These are phyloP conservation scores for Diaporthe caulivora DNA, from an alignment of 2,329 filamentous ascomycete genomes.

Conservation along the genomic window DNA sequence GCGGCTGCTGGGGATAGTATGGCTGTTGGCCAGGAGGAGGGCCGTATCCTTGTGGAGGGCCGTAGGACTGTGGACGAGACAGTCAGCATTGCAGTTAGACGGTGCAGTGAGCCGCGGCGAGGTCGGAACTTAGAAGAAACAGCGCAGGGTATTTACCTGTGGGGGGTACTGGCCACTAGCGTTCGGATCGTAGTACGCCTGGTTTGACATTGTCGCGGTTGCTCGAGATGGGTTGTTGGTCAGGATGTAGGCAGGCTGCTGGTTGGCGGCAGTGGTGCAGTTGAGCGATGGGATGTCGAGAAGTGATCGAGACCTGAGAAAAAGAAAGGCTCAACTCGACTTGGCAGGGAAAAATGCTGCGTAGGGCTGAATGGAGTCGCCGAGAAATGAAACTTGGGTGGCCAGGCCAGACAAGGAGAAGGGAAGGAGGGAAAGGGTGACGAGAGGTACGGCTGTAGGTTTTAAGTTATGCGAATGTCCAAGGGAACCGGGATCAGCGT, in stretches of 20 bases:
- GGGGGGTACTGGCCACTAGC: slow-evolving; percentile 60
- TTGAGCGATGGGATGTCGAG: slow-evolving; percentile 35
- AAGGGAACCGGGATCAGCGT: slow-evolving; percentile 22
- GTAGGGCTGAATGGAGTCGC: slow-evolving; percentile 26
- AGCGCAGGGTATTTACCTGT: slow-evolving; percentile 48
- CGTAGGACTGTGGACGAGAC: slow-evolving; percentile 50
- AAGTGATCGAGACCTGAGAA: not conserved
- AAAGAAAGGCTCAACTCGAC: slow-evolving; percentile 14
- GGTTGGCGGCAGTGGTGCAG: not conserved
- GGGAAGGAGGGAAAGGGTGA: slow-evolving; percentile 17
- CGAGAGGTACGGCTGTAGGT: slow-evolving; percentile 25
- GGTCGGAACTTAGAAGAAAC: slow-evolving; percentile 21
- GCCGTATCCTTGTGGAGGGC: slow-evolving; percentile 49
- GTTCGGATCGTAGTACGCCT: slow-evolving; percentile 42
- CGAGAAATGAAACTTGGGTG: slow-evolving; percentile 31
- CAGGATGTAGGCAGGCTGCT: not conserved
- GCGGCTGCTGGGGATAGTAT: slow-evolving; percentile 56
- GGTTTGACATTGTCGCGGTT: slow-evolving; percentile 49
- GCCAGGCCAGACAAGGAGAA: slow-evolving; percentile 27
- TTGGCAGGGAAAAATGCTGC: slow-evolving; percentile 20
- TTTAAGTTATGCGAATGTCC: slow-evolving; percentile 32
- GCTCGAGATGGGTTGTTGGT: not conserved
- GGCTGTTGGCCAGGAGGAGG: slow-evolving; percentile 47
- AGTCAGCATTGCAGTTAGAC: slow-evolving; percentile 5
- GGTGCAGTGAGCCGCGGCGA: not conserved